Evolutionary conservation across 331 rosid genomes (phyloP), one percentile per base, ranked within the genome.

Genomic region (Arachis monticola): DNA sequence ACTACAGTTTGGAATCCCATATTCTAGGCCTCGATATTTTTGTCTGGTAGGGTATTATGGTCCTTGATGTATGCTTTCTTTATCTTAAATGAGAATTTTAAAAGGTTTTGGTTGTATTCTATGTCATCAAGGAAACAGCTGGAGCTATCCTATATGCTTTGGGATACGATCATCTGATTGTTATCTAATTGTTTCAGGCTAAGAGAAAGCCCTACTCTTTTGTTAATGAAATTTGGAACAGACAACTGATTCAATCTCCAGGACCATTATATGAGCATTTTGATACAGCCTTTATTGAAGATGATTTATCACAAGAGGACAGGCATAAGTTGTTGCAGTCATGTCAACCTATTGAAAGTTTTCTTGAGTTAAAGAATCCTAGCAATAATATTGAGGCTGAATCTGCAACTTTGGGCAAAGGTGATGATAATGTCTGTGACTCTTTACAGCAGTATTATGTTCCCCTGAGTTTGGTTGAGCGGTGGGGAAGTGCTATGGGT

Each of bases 401-500:
- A 27, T 64, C 82, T 80, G 73, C 67, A 46, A 81, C 71, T 51
- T 41, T 74, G 67, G 81, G 58, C 73, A 13, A 78, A 80, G 77
- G 69, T 67, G 72, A 66, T 53, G 80, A 78, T 77, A 58, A 38
- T 63, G 82, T 67, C 48, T 57, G 14, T 64, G 77, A 75, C 77
- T 68, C 87, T 64, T 53, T 82, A 13, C 84, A 84, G 72, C 88
- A 83, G 74, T 95, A 87, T 82, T 44, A 73, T 31, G 96, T 92
- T 60, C 93, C 93, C 13, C 71, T 80, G 32, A 81, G 89, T 80
- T 86, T 92, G 92, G 79, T 95, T 77, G 99, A 95, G 84, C 87
- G 97, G 79, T 95, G 97, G 97, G 99, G 97, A 77, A 92, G 87
- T 87, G 97, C 92, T 40, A 88, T 92, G 99, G 97, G 97, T 95